Percentiles rank a stretch among this genome's conserved stretches.
These are phyloP conservation scores for Physcomitrium patens DNA, from an alignment of 225 moss, liverwort and hornwort genomes.

Conservation along the genomic window DNA sequence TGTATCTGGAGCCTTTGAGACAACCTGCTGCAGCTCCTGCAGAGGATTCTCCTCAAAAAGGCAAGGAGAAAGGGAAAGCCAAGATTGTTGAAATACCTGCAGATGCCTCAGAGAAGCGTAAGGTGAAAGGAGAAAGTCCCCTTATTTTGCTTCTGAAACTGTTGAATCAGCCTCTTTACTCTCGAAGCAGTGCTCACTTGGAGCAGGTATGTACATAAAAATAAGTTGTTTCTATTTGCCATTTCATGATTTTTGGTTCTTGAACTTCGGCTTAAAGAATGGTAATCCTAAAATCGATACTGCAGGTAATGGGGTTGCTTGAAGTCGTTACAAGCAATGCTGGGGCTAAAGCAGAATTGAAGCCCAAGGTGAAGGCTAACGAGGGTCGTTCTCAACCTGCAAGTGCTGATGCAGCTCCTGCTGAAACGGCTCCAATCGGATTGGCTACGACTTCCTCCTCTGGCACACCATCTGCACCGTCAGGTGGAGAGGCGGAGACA, in stretches of 20 bases:
- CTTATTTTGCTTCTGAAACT: conserved; percentile 87
- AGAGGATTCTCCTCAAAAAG: conserved; percentile 65
- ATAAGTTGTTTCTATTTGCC: neutral
- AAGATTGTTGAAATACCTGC: conserved; percentile 67
- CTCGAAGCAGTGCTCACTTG: conserved; percentile 97
- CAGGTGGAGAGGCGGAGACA: conserved; percentile 48
- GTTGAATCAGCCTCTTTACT: conserved; percentile 93
- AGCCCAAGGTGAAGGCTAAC: conserved; percentile 50
- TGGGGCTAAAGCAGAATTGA: conserved; percentile 70
- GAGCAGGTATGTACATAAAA: conserved; percentile 69
- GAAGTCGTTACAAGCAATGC: conserved; percentile 95
- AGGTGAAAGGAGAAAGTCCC: conserved; percentile 78
- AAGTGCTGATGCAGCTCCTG: conserved; percentile 32
- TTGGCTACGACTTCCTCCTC: conserved; percentile 22
- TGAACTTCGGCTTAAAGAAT: neutral
- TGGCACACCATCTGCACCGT: conserved; percentile 38
- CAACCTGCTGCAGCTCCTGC: conserved; percentile 36
- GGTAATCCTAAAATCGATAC: conserved; percentile 9
- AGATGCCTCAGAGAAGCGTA: conserved; percentile 47
- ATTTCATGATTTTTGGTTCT: neutral
- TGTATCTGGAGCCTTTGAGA: conserved; percentile 72
- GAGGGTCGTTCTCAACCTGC: conserved; percentile 52
- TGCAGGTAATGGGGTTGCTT: conserved; percentile 94
- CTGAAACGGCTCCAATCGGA: conserved; percentile 25
- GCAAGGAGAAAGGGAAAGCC: conserved; percentile 89